Conservation (phyloP, 805 yeast species). For the Aciculoconidium aculeatum region DNA sequence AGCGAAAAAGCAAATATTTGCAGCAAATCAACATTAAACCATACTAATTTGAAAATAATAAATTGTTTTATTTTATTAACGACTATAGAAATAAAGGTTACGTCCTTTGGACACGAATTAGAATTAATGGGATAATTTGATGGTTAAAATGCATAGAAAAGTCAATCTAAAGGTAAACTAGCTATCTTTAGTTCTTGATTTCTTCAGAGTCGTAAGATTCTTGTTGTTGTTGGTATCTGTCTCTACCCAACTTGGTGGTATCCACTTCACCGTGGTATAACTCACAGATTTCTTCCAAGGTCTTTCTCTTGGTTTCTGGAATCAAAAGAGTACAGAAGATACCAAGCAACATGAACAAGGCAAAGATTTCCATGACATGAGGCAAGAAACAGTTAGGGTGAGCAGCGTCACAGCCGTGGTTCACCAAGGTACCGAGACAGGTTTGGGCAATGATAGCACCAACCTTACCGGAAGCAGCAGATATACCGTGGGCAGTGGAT, state of each 20-base stretch:
- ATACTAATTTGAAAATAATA: too few species aligned
- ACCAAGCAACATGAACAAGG: slow-evolving; percentile 86
- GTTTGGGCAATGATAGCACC: slow-evolving; percentile 93
- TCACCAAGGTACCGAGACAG: slow-evolving; percentile 74
- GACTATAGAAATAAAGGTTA: too few species aligned
- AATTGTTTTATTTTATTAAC: too few species aligned
- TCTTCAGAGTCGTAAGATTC: slow-evolving; percentile 33
- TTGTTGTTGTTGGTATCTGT: slow-evolving; percentile 30
- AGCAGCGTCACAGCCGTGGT: slow-evolving; percentile 67
- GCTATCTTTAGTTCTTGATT: slow-evolving; percentile 5
- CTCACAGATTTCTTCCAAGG: slow-evolving; percentile 79
- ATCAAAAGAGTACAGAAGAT: slow-evolving; percentile 55
- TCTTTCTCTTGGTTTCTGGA: slow-evolving; percentile 90
- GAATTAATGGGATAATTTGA: too few species aligned
- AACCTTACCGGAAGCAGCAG: slow-evolving; percentile 87
- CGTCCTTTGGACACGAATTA: too few species aligned
- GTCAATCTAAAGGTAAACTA: too few species aligned
- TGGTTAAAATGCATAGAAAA: too few species aligned
- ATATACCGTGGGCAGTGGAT: slow-evolving; percentile 92
- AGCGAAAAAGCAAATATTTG: too few species aligned
- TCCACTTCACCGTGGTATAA: slow-evolving; percentile 75
- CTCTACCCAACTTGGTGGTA: slow-evolving; percentile 34
- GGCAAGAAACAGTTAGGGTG: slow-evolving; percentile 73
- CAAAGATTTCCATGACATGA: slow-evolving; percentile 91
- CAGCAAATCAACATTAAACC: too few species aligned